Base-by-base conservation (phyloP, 2,329 filamentous ascomycete species). In the Phyllosticta ampelicida region DNA sequence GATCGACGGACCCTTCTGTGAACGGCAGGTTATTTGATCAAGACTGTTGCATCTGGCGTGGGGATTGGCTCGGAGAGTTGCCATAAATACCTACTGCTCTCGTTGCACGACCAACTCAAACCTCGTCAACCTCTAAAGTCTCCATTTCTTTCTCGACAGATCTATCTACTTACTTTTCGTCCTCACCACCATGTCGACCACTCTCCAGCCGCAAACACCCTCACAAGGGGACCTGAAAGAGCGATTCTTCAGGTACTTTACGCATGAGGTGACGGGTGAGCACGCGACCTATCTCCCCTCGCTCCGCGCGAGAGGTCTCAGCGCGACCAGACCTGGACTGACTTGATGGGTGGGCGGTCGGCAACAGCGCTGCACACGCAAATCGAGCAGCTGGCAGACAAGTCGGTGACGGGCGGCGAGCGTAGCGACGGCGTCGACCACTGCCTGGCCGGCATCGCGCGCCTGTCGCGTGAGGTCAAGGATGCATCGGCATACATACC, bases 161-260 rank as follows among this genome's bases (percentile, higher is more conserved):
- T n/a, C 16, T n/a, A 16, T 8, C 36, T 26, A 4, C 23, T 26
- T 26, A 36, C 9, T 29, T 26, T 16, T 19, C 16, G 5, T 19
- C n/a, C 53, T 48, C 44, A 48, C 21, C 28, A 48, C 13, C 44
- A 61, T 56, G 23, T 26, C 23, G 55, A 55, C 59, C 6, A 52
- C 51, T 10, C 56, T 54, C 19, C 44, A 48, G 23, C 51, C 36
- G n/a, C 51, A 58, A 48, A 51, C 53, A 16, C 30, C 13, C 6
- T 36, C 56, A 28, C 61, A 65, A 51, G 59, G 63, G 11, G 68
- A 67, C 5, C 73, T 83, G 59, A 94, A 90, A 64, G 86, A 92
- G 67, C 83, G 83, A 44, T 96, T 96, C 76, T 91, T 92, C 71
- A 83, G 84, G 65, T 86, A 90, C 68, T 96, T 96, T 67, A 86